A percentile compares a stretch with the other conserved stretches of the same genome.
Conservation (phyloP, 2,329 filamentous ascomycete genomes). For the Alternaria arborescens region DNA sequence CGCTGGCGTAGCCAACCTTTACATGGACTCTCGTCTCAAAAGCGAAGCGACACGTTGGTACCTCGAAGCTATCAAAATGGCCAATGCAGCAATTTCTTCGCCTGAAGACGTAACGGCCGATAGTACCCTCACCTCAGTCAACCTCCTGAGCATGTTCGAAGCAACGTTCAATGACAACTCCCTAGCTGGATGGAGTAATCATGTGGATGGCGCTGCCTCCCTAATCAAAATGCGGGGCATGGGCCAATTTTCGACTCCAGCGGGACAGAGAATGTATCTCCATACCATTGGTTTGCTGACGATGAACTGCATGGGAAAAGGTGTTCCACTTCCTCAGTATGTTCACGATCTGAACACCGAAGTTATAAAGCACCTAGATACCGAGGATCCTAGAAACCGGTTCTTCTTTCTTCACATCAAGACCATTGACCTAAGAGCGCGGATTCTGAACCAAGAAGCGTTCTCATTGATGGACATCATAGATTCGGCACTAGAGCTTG, state of each 20-base stretch:
- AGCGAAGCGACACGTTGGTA: slow-evolving; percentile 44
- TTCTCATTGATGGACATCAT: slow-evolving; percentile 34
- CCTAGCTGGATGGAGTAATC: slow-evolving; percentile 44
- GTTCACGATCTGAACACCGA: slow-evolving; percentile 38
- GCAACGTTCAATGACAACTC: slow-evolving; percentile 42
- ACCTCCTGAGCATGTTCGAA: slow-evolving; percentile 43
- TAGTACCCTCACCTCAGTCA: slow-evolving; percentile 43
- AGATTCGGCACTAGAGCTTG: slow-evolving; percentile 36
- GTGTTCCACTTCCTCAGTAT: slow-evolving; percentile 32
- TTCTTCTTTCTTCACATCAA: slow-evolving; percentile 45
- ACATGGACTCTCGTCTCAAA: slow-evolving; percentile 35
- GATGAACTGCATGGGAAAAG: slow-evolving; percentile 42
- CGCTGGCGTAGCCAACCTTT: slow-evolving; percentile 43
- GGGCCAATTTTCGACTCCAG: slow-evolving; percentile 38
- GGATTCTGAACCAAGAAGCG: slow-evolving; percentile 27
- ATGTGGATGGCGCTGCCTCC: slow-evolving; percentile 47
- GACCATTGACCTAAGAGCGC: slow-evolving; percentile 37
- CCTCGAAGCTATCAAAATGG: slow-evolving; percentile 42
- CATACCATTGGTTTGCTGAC: slow-evolving; percentile 39
- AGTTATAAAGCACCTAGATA: slow-evolving; percentile 29
- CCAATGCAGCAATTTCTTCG: slow-evolving; percentile 41
- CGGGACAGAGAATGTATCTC: slow-evolving; percentile 44
- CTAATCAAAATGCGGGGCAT: slow-evolving; percentile 45
- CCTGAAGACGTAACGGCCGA: slow-evolving; percentile 40
- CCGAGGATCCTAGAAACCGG: slow-evolving; percentile 31